Evolutionary conservation across 441 rosid genomes (phyloP).

Genomic region (Mallotus japonicus): DNA sequence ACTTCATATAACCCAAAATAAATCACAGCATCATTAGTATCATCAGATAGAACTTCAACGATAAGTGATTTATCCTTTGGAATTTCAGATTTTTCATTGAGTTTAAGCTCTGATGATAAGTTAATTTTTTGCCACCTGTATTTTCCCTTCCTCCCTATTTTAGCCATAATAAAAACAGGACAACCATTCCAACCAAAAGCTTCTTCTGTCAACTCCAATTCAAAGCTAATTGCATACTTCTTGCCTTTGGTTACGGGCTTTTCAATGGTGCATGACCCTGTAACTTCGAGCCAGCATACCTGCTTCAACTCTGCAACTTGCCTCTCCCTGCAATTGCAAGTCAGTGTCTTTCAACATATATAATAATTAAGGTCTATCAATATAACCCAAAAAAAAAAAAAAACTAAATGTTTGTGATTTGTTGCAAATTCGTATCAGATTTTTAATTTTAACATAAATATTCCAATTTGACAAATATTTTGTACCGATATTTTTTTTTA

Average conservation of each 20-base stretch:
- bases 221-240: slow-evolving; percentile 37
- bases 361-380: too few relatives aligned
- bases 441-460: too few relatives aligned
- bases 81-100: slow-evolving; percentile 14
- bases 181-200: slow-evolving; percentile 52
- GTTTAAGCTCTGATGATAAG: slow-evolving; percentile 10
- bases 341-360: not conserved
- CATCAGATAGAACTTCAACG: slow-evolving; percentile 15
- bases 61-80: slow-evolving; percentile 14
- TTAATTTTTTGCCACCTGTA: slow-evolving; percentile 32
- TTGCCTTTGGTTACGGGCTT: not conserved
- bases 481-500: too few relatives aligned
- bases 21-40: slow-evolving; percentile 20
- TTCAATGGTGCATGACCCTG: slow-evolving; percentile 17
- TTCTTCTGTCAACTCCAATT: slow-evolving; percentile 30
- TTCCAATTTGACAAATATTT: too few relatives aligned
- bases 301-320: slow-evolving; percentile 39
- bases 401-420: too few relatives aligned
- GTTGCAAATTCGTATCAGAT: too few relatives aligned
- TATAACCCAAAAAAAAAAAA: too few relatives aligned
- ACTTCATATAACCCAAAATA: slow-evolving; percentile 73
- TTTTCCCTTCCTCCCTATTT: slow-evolving; percentile 46
- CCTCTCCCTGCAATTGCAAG: not conserved
- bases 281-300: slow-evolving; percentile 65
- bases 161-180: slow-evolving; percentile 54